These are phyloP conservation scores for Adansonia rubrostipa DNA, from an alignment of 441 rosid species.

Conservation along the genomic window DNA sequence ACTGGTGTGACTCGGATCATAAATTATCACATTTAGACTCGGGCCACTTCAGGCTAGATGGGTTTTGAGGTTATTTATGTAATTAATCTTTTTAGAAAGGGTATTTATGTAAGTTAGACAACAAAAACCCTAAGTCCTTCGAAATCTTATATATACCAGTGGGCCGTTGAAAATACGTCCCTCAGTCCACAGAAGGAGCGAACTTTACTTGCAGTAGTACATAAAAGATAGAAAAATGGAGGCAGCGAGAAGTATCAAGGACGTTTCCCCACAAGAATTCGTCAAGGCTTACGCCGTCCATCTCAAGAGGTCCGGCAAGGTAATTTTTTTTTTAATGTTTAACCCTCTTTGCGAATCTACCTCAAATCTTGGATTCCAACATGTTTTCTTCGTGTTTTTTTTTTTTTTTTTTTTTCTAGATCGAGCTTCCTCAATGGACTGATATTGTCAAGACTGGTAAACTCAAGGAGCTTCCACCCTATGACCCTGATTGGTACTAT, in stretches of 20 bases:
- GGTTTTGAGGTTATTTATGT: no score
- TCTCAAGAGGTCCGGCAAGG: constrained; percentile 61
- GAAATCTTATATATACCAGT: no score
- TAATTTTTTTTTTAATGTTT: neutral
- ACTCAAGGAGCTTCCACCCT: constrained; percentile 6
- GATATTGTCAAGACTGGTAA: constrained; percentile 14
- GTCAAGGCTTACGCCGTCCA: constrained; percentile 57
- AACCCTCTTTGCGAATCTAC: no score
- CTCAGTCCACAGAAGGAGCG: no score
- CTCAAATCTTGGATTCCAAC: neutral
- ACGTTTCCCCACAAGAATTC: constrained; percentile 56
- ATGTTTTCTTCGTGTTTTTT: neutral
- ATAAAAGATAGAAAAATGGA: constrained; percentile 25
- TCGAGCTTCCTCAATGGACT: constrained; percentile 11
- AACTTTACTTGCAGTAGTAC: no score
- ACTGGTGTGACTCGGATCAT: no score
- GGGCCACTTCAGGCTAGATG: no score
- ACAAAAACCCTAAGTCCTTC: no score
- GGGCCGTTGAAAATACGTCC: no score
- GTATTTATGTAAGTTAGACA: no score
- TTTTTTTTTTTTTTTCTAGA: neutral
- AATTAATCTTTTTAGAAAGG: no score
- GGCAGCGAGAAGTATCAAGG: constrained; percentile 47
- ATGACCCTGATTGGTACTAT: constrained; percentile 17
- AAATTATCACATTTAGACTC: no score